Evolutionary conservation across 495 filamentous ascomycete species (phyloP).

Genomic region (Podospora fimiseda): DNA sequence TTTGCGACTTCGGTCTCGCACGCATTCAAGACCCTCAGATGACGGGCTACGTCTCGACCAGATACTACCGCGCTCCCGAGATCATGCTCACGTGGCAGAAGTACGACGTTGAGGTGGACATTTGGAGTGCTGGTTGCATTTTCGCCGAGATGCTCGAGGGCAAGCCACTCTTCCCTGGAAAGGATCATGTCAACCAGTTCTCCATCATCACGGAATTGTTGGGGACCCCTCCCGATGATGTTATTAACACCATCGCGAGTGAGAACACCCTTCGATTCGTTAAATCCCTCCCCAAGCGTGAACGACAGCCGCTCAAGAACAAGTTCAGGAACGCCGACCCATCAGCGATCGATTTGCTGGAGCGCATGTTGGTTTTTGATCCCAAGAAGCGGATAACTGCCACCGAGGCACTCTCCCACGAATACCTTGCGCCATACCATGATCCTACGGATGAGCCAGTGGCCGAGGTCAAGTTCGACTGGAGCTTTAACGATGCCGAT

Average conservation of each 20-base stretch:
- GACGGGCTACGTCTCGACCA: conserved; percentile 97
- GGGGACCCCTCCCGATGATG: conserved; percentile 96
- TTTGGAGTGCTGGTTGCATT: conserved; percentile 98
- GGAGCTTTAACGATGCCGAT: conserved; percentile 99
- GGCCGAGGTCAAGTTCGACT: conserved; percentile 97
- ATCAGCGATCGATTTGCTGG: conserved; percentile 90
- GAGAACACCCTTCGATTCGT: conserved; percentile 98
- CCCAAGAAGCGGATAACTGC: conserved; percentile 87
- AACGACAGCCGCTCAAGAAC: conserved; percentile 79
- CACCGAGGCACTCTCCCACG: conserved; percentile 75
- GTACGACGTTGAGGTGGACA: conserved; percentile 98
- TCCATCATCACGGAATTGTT: conserved; percentile 98
- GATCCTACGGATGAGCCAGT: conserved; percentile 94
- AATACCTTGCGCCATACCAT: conserved; percentile 93
- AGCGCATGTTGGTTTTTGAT: conserved; percentile 96
- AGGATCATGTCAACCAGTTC: conserved; percentile 99
- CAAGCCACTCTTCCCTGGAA: conserved; percentile 96
- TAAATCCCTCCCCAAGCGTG: conserved; percentile 93
- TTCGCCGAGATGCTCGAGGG: conserved; percentile 99
- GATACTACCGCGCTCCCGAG: conserved; percentile 97
- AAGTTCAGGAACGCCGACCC: conserved; percentile 96
- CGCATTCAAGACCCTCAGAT: conserved; percentile 99
- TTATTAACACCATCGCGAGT: conserved; percentile 96
- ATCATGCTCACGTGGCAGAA: conserved; percentile 99
- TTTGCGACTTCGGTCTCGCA: conserved; percentile 96